A percentile compares a stretch with the other conserved stretches of the same genome.
These are phyloP conservation scores for Daldinia sp. DNA, from an alignment of 2,329 filamentous ascomycete species.

Conservation along the genomic window DNA sequence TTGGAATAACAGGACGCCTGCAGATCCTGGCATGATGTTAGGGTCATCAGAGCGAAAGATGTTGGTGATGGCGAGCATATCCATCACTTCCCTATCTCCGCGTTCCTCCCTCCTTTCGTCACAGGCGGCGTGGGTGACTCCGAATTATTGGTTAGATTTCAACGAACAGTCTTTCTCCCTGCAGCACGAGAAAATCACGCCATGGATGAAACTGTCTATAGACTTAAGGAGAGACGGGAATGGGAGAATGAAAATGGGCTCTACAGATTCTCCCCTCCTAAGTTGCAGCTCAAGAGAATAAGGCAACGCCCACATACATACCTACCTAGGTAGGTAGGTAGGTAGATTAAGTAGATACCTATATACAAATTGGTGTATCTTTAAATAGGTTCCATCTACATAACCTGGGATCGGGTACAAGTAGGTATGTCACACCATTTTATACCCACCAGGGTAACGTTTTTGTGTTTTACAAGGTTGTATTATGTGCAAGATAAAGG, in stretches of 20 bases:
- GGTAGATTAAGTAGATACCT: background rate
- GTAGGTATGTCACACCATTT: background rate
- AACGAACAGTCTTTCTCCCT: constrained; percentile 1
- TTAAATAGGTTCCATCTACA: background rate
- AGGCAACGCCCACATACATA: too few species aligned
- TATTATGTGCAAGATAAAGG: background rate
- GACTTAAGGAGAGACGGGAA: background rate
- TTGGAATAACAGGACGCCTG: constrained; percentile 34
- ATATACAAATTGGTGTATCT: background rate
- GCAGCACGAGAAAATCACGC: constrained; percentile 11
- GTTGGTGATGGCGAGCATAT: constrained; percentile 29
- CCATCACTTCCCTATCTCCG: constrained; percentile 7
- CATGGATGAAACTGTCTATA: constrained; percentile 3
- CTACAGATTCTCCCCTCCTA: background rate
- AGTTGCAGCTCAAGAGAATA: background rate
- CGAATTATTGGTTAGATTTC: constrained; percentile 6
- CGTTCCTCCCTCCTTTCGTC: constrained; percentile 2
- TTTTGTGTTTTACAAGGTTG: constrained; percentile 4
- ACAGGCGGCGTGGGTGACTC: constrained; percentile 11
- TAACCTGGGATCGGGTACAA: background rate
- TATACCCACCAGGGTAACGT: background rate
- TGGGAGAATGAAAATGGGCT: background rate
- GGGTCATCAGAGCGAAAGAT: constrained; percentile 23
- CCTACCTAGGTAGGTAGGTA: too few species aligned
- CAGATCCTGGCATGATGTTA: constrained; percentile 40